phyloP scores from a whole-genome alignment of 805 yeast genomes.

The Kuraishia piskuri region DNA sequence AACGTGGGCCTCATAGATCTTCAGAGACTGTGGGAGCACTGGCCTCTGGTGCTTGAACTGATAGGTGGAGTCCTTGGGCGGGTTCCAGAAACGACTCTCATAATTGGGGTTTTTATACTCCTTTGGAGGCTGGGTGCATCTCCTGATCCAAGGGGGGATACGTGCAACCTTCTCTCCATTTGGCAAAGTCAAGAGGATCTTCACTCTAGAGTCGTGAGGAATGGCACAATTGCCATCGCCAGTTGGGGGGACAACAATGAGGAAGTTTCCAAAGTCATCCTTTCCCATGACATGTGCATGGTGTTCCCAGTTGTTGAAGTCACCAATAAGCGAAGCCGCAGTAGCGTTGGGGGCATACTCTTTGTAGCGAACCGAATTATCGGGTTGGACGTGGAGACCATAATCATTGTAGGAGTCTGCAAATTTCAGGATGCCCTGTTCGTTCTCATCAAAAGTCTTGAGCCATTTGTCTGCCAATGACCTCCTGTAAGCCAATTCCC shows the following conservation, averaged over 20 bases:
- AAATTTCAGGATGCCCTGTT: slow-evolving; percentile 60
- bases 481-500: slow-evolving; percentile 63
- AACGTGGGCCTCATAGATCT: slow-evolving; percentile 90
- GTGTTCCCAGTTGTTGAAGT: slow-evolving; percentile 79
- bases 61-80: slow-evolving; percentile 37
- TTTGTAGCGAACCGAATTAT: slow-evolving; percentile 49
- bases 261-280: slow-evolving; percentile 69
- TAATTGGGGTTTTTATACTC: slow-evolving; percentile 41
- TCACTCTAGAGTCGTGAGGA: slow-evolving; percentile 74
- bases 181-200: slow-evolving; percentile 55
- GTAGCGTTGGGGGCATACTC: slow-evolving; percentile 92
- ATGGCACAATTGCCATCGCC: slow-evolving; percentile 50
- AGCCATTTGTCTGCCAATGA: slow-evolving; percentile 59
- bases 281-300: slow-evolving; percentile 43
- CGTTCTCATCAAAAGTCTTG: slow-evolving; percentile 40
- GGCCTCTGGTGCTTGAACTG: slow-evolving; percentile 63
- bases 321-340: slow-evolving; percentile 77
- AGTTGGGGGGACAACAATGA: slow-evolving; percentile 45
- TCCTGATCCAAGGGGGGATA: slow-evolving; percentile 79
- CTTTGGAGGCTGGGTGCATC: slow-evolving; percentile 72
- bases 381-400: slow-evolving; percentile 60
- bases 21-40: slow-evolving; percentile 38
- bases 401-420: slow-evolving; percentile 68
- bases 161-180: slow-evolving; percentile 69
- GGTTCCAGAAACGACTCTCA: slow-evolving; percentile 94